phyloP scores from a whole-genome alignment of 805 yeast genomes.

The Candida xyloterini region DNA sequence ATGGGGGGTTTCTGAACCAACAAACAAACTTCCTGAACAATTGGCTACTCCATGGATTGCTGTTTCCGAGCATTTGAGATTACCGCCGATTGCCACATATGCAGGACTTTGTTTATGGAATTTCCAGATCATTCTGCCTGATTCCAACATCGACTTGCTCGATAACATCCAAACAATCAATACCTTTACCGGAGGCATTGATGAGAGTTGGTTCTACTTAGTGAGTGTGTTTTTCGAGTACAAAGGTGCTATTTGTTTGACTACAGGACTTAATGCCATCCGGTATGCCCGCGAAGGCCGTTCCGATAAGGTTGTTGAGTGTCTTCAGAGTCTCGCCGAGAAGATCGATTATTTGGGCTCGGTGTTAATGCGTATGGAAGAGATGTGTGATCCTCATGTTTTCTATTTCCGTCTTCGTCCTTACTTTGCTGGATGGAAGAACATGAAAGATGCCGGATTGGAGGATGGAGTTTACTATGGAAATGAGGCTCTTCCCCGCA shows the following conservation, averaged over 20 bases:
- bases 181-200: slow-evolving; percentile 87
- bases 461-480: slow-evolving; percentile 77
- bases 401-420: slow-evolving; percentile 87
- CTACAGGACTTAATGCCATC: slow-evolving; percentile 66
- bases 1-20: slow-evolving; percentile 72
- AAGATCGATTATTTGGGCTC: slow-evolving; percentile 70
- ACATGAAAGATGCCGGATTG: slow-evolving; percentile 84
- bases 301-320: slow-evolving; percentile 36
- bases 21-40: slow-evolving; percentile 60
- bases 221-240: slow-evolving; percentile 85
- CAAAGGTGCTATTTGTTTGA: slow-evolving; percentile 70
- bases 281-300: slow-evolving; percentile 50
- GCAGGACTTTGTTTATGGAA: slow-evolving; percentile 90
- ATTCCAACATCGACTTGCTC: slow-evolving; percentile 36
- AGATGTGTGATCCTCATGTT: slow-evolving; percentile 91
- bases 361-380: slow-evolving; percentile 78
- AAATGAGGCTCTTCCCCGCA: slow-evolving; percentile 50
- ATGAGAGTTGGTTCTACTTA: slow-evolving; percentile 91
- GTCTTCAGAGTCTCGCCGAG: slow-evolving; percentile 68
- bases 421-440: slow-evolving; percentile 90
- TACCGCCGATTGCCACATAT: slow-evolving; percentile 87
- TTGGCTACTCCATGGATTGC: slow-evolving; percentile 68
- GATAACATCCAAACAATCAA: slow-evolving; percentile 73
- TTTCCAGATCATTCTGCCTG: slow-evolving; percentile 60
- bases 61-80: slow-evolving; percentile 55